Evolutionary conservation across 2,329 filamentous ascomycete species (phyloP).

Genomic region (Cordyceps farinosa): DNA sequence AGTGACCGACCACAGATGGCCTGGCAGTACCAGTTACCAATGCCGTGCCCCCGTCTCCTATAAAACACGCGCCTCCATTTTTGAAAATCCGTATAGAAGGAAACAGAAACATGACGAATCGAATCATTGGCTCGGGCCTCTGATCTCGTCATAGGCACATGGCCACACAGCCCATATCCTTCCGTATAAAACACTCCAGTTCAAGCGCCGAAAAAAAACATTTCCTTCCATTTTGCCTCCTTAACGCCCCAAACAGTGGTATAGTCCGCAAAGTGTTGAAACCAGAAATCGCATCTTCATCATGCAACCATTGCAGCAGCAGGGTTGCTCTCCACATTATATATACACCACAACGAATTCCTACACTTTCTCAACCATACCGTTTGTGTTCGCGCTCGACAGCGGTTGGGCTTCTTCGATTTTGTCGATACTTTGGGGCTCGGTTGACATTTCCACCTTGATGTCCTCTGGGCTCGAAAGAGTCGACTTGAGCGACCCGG

Average conservation of each 20-base stretch:
- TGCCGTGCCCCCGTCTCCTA: not conserved
- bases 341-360: conserved; percentile 14
- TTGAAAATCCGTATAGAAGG: not conserved
- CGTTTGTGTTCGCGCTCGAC: conserved; percentile 23
- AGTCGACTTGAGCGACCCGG: conserved; percentile 32
- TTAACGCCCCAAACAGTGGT: conserved; percentile 13
- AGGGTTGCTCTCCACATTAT: conserved; percentile 10
- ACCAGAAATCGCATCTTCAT: conserved; percentile 12
- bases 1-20: conserved; percentile 2
- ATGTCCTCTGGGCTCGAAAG: conserved; percentile 35
- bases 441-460: conserved; percentile 35
- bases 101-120: not conserved
- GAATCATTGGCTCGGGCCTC: not conserved
- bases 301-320: conserved; percentile 7
- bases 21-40: not conserved
- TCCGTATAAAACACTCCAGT: conserved; percentile 2
- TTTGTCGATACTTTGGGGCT: conserved; percentile 30
- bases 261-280: conserved; percentile 13
- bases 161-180: not conserved
- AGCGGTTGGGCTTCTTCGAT: conserved; percentile 25
- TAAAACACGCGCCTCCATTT: conserved; percentile 7
- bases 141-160: not conserved
- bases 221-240: conserved; percentile 2
- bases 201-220: conserved; percentile 14
- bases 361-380: conserved; percentile 10